These are phyloP conservation scores for Neurospora sp. DNA, from an alignment of 495 filamentous ascomycete genomes.

Conservation along the genomic window DNA sequence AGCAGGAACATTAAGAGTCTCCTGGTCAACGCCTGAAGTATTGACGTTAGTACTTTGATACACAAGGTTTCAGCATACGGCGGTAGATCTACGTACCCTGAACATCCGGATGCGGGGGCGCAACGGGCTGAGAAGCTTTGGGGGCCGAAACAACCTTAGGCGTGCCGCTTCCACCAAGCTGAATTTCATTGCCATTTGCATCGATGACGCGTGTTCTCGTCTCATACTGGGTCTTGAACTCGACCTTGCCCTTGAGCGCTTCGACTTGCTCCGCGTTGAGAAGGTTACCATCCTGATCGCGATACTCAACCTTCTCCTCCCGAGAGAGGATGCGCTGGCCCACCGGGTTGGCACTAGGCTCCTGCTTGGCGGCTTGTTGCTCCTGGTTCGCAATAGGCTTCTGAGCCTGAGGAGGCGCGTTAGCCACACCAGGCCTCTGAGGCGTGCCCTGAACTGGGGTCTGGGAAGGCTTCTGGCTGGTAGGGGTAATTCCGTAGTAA, in stretches of 20 bases:
- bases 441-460: slow-evolving; percentile 7
- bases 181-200: slow-evolving; percentile 58
- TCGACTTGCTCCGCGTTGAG: slow-evolving; percentile 75
- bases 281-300: slow-evolving; percentile 87
- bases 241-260: slow-evolving; percentile 78
- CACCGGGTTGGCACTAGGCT: slow-evolving; percentile 12
- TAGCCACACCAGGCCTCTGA: not conserved
- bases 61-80: slow-evolving; percentile 42
- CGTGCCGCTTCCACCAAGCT: slow-evolving; percentile 25
- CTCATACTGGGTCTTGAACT: slow-evolving; percentile 90
- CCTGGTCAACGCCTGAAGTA: slow-evolving; percentile 15
- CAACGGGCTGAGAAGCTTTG: slow-evolving; percentile 30
- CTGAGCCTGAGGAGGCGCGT: slow-evolving; percentile 7
- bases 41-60: slow-evolving; percentile 28
- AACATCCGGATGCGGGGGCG: slow-evolving; percentile 77
- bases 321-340: slow-evolving; percentile 49
- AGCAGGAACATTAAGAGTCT: slow-evolving; percentile 19
- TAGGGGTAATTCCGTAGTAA: slow-evolving; percentile 23
- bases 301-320: slow-evolving; percentile 86
- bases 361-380: slow-evolving; percentile 8
- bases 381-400: slow-evolving; percentile 11
- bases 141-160: slow-evolving; percentile 8
- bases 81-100: slow-evolving; percentile 39
- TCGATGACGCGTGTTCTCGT: slow-evolving; percentile 80
- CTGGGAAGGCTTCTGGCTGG: slow-evolving; percentile 21